Conservation (phyloP, 805 yeast genomes). For the Metschnikowia peoriensis region DNA sequence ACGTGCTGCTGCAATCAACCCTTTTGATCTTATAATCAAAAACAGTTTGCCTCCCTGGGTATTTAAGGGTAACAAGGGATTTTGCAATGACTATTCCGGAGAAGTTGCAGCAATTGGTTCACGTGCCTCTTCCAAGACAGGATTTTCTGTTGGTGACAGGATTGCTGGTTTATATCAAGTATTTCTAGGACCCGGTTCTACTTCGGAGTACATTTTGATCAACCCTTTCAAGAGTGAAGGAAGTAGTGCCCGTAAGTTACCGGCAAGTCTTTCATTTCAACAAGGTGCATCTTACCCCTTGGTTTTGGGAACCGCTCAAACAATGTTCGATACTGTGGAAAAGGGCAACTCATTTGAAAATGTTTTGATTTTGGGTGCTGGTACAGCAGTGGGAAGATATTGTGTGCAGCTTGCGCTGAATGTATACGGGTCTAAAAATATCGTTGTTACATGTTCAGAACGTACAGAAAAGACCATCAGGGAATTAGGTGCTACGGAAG, state of each 20-base stretch:
- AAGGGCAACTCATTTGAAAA: slow-evolving; percentile 43
- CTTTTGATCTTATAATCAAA: slow-evolving; percentile 27
- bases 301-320: slow-evolving; percentile 62
- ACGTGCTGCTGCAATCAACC: slow-evolving; percentile 31
- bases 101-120: slow-evolving; percentile 29
- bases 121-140: slow-evolving; percentile 18
- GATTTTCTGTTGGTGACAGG: slow-evolving; percentile 26
- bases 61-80: slow-evolving; percentile 17
- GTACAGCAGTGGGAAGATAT: slow-evolving; percentile 64
- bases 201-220: slow-evolving; percentile 46
- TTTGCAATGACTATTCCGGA: slow-evolving; percentile 34
- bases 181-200: slow-evolving; percentile 34
- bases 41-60: slow-evolving; percentile 12
- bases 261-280: slow-evolving; percentile 40
- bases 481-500: slow-evolving; percentile 55
- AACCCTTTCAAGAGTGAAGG: slow-evolving; percentile 29
- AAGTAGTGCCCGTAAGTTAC: slow-evolving; percentile 36
- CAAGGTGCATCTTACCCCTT: slow-evolving; percentile 69
- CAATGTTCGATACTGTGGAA: slow-evolving; percentile 27
- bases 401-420: slow-evolving; percentile 57
- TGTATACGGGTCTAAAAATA: slow-evolving; percentile 39
- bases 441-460: slow-evolving; percentile 58
- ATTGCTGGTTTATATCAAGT: slow-evolving; percentile 25
- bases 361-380: slow-evolving; percentile 70
- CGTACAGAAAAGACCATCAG: slow-evolving; percentile 44